These are phyloP conservation scores for Lasiosphaeria hispida DNA, from an alignment of 495 filamentous ascomycete species.

Conservation along the genomic window DNA sequence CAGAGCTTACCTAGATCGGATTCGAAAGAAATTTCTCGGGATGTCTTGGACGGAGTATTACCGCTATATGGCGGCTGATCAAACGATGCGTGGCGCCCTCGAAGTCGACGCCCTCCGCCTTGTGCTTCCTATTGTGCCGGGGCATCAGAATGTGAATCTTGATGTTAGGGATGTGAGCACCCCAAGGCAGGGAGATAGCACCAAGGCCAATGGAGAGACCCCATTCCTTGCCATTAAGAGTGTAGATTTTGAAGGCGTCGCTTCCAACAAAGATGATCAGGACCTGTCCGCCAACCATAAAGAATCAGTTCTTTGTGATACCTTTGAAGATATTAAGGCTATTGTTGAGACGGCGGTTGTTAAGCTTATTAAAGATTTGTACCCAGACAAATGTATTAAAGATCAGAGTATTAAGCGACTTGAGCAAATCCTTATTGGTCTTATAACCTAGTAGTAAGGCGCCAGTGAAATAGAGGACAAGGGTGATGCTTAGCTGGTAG, in stretches of 20 bases:
- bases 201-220: slow-evolving; percentile 69
- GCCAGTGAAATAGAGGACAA: slow-evolving; percentile 74
- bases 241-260: slow-evolving; percentile 65
- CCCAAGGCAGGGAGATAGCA: slow-evolving; percentile 67
- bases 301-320: slow-evolving; percentile 76
- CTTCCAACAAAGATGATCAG: slow-evolving; percentile 77
- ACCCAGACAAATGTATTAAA: slow-evolving; percentile 98
- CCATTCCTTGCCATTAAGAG: slow-evolving; percentile 64
- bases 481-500: slow-evolving; percentile 74
- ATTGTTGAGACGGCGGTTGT: slow-evolving; percentile 81
- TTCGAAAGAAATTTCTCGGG: too few species aligned
- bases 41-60: too few species aligned
- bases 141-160: slow-evolving; percentile 18
- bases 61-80: too few species aligned
- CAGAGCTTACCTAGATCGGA: too few species aligned
- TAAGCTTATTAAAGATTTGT: slow-evolving; percentile 93
- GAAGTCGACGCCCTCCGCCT: background rate
- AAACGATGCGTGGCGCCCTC: too few species aligned
- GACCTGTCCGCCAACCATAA: slow-evolving; percentile 85
- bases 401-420: slow-evolving; percentile 64
- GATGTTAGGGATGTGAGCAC: slow-evolving; percentile 42
- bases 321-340: slow-evolving; percentile 88
- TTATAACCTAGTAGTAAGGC: slow-evolving; percentile 54
- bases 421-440: slow-evolving; percentile 23
- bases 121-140: slow-evolving; percentile 13